Evolutionary conservation across 106 monocot species (phyloP).

Genomic region (Gastrodia elata): DNA sequence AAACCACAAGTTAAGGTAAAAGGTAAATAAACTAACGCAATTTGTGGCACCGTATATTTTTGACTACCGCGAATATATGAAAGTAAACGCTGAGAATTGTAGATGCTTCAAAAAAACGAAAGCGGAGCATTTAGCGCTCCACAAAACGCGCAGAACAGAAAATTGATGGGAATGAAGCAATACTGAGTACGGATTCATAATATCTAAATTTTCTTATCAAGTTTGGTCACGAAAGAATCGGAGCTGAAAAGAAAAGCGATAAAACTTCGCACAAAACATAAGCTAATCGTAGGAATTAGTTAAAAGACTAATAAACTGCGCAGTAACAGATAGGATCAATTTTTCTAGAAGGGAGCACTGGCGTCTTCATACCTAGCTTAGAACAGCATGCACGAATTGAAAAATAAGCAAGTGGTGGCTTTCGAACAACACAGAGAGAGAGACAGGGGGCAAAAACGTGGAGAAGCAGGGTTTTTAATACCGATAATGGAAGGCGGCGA

Average conservation of each 20-base stretch:
- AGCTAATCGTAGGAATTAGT: background rate
- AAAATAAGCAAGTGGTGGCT: too few species aligned
- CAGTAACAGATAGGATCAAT: background rate
- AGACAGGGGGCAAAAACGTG: background rate
- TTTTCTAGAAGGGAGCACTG: background rate
- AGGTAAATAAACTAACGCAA: background rate
- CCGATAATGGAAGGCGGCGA: conserved; percentile 1
- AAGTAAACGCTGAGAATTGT: background rate
- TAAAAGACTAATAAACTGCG: background rate
- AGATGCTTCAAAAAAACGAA: background rate
- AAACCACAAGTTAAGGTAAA: background rate
- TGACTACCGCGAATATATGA: background rate
- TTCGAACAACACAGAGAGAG: background rate
- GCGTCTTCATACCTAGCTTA: too few species aligned
- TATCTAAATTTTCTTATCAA: background rate
- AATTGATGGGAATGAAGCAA: background rate
- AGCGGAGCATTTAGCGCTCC: background rate
- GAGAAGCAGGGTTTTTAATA: background rate
- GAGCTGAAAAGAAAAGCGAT: background rate
- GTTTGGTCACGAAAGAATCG: background rate
- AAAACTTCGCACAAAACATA: background rate
- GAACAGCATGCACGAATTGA: too few species aligned
- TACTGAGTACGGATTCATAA: background rate
- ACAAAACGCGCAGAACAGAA: background rate
- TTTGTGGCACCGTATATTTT: background rate